Base-by-base conservation (phyloP, 306 rosid genomes). In the Fragaria ananassa region DNA sequence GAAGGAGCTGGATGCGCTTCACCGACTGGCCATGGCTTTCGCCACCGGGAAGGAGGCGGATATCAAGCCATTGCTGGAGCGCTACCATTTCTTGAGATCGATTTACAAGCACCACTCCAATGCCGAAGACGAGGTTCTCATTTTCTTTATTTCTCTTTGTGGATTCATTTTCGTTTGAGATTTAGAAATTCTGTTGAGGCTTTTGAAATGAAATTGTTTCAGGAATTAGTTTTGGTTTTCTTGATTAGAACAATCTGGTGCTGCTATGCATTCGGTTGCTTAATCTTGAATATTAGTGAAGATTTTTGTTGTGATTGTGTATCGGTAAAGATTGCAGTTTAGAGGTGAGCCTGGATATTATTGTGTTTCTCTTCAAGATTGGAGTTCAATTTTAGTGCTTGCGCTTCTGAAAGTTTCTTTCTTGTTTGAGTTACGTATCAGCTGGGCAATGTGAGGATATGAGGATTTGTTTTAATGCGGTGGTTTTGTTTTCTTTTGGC, bases 61-160 rank as follows among this genome's bases (percentile, higher is more conserved):
- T 70, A 88, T 96, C 65, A 80, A 70, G 54, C 91, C 99, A 6
- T 83, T 96, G 60, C 84, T 79, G 39, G 91, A 91, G 42, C 91
- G 88, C 53, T 96, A 92, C 71, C 93, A 79, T 96, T 96, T 96
- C 75, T 80, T 96, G 69, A 88, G 91, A 79, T 90, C 96, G 74
- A 89, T 96, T 76, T 96, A 92, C 79, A 88, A 87, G 83, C 93
- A 92, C 81, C 98, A 96, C 85, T 88, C 89, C 93, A 89, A 88
- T 96, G 99, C 98, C 35, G 99, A 96, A 87, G 99, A 96, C 80
- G 98, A 96, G 99, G 99, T 95, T 8, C 11, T 42, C 45, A 42
- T 14, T 10, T 47, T 50, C 4, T 62, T 53, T 67, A 12, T 3
- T 31, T 17, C 47, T n/a, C 10, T 29, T 25, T 4, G 46, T 31